These are phyloP conservation scores for Apiotrichum mycotoxinovorans DNA, from an alignment of 1,284 basidiomycete genomes.

Conservation along the genomic window DNA sequence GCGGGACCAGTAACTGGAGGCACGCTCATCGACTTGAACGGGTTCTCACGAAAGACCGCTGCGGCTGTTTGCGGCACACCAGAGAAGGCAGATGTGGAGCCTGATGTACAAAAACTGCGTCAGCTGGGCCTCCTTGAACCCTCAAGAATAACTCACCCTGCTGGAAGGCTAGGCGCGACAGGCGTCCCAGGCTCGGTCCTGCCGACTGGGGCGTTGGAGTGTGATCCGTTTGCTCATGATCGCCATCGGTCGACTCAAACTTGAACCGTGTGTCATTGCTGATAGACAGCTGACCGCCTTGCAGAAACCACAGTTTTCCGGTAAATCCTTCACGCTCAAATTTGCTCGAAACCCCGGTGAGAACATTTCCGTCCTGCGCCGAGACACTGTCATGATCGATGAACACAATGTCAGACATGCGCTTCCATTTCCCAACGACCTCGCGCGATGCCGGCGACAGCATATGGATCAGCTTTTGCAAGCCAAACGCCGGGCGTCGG, in stretches of 20 bases:
- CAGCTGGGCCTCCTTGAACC: background rate
- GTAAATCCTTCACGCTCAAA: slow-evolving; percentile 68
- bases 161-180: slow-evolving; percentile 36
- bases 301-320: slow-evolving; percentile 68
- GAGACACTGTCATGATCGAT: slow-evolving; percentile 71
- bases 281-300: slow-evolving; percentile 67
- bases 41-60: background rate
- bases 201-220: background rate
- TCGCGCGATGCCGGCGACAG: slow-evolving; percentile 60
- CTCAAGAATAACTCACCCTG: slow-evolving; percentile 28
- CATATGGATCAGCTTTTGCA: slow-evolving; percentile 70
- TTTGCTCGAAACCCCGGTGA: slow-evolving; percentile 77
- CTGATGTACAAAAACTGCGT: background rate
- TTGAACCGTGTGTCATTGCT: slow-evolving; percentile 12
- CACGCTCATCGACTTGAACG: slow-evolving; percentile 8
- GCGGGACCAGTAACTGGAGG: slow-evolving; percentile 1
- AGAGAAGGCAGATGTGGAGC: background rate
- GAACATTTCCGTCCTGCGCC: slow-evolving; percentile 64
- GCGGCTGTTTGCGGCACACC: slow-evolving; percentile 1
- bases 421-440: slow-evolving; percentile 55
- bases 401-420: slow-evolving; percentile 66
- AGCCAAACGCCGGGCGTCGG: slow-evolving; percentile 76
- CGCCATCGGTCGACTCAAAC: background rate
- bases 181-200: slow-evolving; percentile 15
- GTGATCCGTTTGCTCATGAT: too few species aligned